Conservation (phyloP, 176 grass and related monocot species). For the Pontederia crassipes region DNA sequence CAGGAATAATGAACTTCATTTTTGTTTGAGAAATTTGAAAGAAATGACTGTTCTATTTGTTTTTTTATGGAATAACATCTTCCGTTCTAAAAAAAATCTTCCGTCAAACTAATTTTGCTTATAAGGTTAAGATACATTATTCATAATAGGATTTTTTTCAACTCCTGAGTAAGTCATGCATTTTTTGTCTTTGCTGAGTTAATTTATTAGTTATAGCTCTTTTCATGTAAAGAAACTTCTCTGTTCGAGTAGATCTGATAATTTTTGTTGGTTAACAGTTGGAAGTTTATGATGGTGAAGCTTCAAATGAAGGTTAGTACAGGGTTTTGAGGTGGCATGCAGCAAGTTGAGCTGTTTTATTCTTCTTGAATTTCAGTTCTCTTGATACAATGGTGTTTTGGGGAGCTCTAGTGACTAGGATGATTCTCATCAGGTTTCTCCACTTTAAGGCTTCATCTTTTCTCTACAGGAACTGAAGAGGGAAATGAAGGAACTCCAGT, state of each 20-base stretch:
- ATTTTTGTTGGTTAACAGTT: constrained; percentile 38
- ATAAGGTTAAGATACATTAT: too few species aligned
- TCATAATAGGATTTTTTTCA: too few species aligned
- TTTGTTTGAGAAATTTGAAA: too few species aligned
- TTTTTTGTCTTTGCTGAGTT: too few species aligned
- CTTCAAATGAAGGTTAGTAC: constrained; percentile 50
- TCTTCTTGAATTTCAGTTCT: background rate
- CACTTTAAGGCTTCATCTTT: constrained; percentile 11
- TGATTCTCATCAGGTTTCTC: background rate
- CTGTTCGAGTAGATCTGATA: background rate
- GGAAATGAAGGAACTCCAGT: constrained; percentile 11
- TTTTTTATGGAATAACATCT: too few species aligned
- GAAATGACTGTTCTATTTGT: too few species aligned
- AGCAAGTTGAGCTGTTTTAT: background rate
- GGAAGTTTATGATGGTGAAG: constrained; percentile 67
- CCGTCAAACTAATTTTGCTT: too few species aligned
- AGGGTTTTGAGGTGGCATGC: background rate
- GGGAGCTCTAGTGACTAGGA: background rate
- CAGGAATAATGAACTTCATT: too few species aligned
- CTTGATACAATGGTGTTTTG: too few species aligned
- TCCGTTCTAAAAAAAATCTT: too few species aligned
- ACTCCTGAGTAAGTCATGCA: too few species aligned
- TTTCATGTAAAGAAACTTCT: background rate
- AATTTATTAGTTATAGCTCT: background rate
- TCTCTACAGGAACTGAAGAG: constrained; percentile 28